phyloP scores from a whole-genome alignment of 225 moss, liverwort and hornwort genomes.

The Lunularia cruciata region DNA sequence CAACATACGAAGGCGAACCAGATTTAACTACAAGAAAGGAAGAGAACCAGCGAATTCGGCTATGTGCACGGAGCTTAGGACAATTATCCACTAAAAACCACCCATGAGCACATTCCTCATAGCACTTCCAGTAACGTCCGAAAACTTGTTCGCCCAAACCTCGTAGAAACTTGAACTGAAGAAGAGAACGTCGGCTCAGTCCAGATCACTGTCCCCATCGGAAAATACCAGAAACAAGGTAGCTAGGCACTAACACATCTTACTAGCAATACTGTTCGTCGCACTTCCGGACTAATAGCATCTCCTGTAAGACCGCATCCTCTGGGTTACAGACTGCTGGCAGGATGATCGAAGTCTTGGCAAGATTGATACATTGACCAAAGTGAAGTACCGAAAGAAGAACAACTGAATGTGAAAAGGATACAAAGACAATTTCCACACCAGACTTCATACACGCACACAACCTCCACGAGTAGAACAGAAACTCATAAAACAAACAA shows the following conservation, averaged over 20 bases:
- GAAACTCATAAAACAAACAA: not conserved
- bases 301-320: constrained; percentile 6
- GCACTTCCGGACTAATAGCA: constrained; percentile 1
- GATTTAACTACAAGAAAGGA: not conserved
- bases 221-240: not conserved
- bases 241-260: constrained; percentile 10
- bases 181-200: not conserved
- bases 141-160: too few relatives aligned
- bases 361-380: not conserved
- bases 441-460: too few relatives aligned
- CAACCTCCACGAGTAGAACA: too few relatives aligned
- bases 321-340: not conserved
- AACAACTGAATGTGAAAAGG: constrained; percentile 5
- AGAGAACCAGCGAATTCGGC: too few relatives aligned
- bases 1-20: not conserved
- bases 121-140: too few relatives aligned
- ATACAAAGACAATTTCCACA: too few relatives aligned
- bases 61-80: too few relatives aligned
- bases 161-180: not conserved
- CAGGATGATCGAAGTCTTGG: not conserved
- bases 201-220: not conserved
- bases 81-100: too few relatives aligned
- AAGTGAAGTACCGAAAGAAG: constrained; percentile 2
- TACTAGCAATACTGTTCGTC: constrained; percentile 6
- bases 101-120: too few relatives aligned